These are phyloP conservation scores for Colletotrichum phormii DNA, from an alignment of 2,329 filamentous ascomycete species.

Conservation along the genomic window DNA sequence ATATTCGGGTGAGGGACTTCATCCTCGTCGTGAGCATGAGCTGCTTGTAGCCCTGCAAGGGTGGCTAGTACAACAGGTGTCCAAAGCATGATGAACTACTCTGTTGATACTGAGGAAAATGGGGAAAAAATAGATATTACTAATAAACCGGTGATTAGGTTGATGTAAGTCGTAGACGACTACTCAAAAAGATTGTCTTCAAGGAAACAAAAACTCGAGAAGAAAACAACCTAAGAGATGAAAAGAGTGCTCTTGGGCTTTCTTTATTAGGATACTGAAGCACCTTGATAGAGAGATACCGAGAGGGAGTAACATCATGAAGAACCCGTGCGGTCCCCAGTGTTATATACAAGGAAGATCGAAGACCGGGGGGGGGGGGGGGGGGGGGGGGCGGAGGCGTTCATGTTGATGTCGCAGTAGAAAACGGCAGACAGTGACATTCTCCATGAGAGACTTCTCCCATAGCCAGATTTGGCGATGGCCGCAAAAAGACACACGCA, in stretches of 20 bases:
- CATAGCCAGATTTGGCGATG: not conserved
- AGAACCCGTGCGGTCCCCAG: not conserved
- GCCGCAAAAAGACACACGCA: constrained; percentile 1
- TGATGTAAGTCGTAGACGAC: not conserved
- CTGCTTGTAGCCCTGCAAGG: constrained; percentile 41
- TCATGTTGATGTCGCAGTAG: constrained; percentile 18
- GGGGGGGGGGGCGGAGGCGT: not conserved
- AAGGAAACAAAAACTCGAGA: not conserved
- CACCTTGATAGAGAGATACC: constrained; percentile 13
- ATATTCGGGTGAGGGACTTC: constrained; percentile 32
- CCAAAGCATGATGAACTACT: constrained; percentile 41
- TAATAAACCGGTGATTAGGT: not conserved
- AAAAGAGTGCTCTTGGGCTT: constrained; percentile 8
- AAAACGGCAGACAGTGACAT: constrained; percentile 11
- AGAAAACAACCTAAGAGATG: not conserved
- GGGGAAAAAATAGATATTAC: not conserved
- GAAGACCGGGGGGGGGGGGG: not conserved
- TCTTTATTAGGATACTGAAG: not conserved
- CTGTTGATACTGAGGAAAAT: not conserved
- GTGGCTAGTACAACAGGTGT: constrained; percentile 41
- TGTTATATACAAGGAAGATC: constrained; percentile 24
- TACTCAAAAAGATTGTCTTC: not conserved
- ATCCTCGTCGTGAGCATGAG: constrained; percentile 42
- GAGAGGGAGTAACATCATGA: not conserved
- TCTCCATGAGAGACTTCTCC: not conserved